phyloP scores from a whole-genome alignment of 495 filamentous ascomycete species.

The Tuber melanosporum region DNA sequence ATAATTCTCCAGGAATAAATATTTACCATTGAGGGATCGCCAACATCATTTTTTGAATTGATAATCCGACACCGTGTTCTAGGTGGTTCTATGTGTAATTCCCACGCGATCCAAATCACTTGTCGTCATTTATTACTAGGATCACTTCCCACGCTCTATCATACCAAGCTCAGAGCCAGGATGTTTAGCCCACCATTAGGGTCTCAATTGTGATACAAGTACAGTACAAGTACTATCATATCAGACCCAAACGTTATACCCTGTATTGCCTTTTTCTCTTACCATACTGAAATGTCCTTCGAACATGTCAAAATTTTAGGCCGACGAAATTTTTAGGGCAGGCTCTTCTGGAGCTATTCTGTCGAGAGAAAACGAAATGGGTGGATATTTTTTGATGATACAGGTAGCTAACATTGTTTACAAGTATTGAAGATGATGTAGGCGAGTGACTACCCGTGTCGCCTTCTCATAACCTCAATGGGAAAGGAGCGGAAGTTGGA shows the following conservation, averaged over 20 bases:
- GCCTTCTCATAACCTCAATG: background rate
- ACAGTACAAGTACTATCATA: too few species aligned
- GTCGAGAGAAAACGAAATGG: background rate
- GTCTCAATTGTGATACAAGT: background rate
- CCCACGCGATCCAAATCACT: background rate
- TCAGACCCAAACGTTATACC: background rate
- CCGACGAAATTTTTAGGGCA: background rate
- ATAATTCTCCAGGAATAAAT: background rate
- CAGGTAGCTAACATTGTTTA: background rate
- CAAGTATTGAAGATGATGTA: background rate
- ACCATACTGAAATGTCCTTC: background rate
- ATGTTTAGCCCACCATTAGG: background rate
- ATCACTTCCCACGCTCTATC: background rate
- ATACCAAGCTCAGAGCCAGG: background rate
- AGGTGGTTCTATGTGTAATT: background rate
- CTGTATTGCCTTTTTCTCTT: background rate
- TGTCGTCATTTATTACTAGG: background rate
- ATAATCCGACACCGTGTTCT: background rate
- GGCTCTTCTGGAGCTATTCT: background rate
- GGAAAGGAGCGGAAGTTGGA: background rate
- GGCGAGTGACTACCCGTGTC: background rate
- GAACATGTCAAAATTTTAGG: background rate
- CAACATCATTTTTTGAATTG: background rate
- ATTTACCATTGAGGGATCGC: background rate
- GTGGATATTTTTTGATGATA: background rate